Evolutionary conservation across 2,329 filamentous ascomycete genomes (phyloP), one percentile per base, ranked within the genome.

Genomic region (Chrysosporium queenslandicum): DNA sequence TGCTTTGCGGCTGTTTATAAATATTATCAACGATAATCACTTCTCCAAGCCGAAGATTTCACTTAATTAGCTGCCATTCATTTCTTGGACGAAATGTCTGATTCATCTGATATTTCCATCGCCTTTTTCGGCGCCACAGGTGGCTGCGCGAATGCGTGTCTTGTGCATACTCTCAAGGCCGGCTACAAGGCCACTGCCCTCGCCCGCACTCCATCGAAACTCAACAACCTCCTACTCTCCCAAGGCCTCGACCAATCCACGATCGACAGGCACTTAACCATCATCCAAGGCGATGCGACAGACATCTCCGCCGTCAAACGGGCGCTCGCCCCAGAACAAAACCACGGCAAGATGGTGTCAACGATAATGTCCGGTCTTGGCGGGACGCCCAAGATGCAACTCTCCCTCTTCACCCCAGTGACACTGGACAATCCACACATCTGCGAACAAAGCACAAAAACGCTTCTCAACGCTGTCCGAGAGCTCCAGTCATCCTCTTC

Each of bases 71-170:
- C 27, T 29, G 27, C 32, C 14, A 11, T 34, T 34, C 5, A 11
- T 34, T 18, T 18, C 20, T 18, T 2, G 9, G n/a, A 5, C 36
- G 5, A 14, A 20, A 18, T 39, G 14, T 18, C 36, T 39, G n/a
- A 39, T 9, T 39, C 46, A 12, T 27, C 46, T 20, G 14, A 14
- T n/a, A 39, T 37, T 16, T 32, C 52, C 20, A 60, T 77, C 50
- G 72, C 74, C 37, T 77, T 78, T 64, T 71, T 78, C 56, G 76
- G 76, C 43, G 74, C 75, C 21, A 78, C 75, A 20, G 74, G 74
- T 52, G 76, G 74, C 46, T 71, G 70, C 55, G 67, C 70, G 32
- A 65, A 71, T 42, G 59, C 69, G 25, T 68, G 69, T 41, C 71
- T 79, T 16, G 68, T 69, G 20, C 61, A 63, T 18, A 64, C 74